Evolutionary conservation across 2,329 filamentous ascomycete genomes (phyloP), one percentile per base, ranked within the genome.

Genomic region (Fusarium austroafricanum): DNA sequence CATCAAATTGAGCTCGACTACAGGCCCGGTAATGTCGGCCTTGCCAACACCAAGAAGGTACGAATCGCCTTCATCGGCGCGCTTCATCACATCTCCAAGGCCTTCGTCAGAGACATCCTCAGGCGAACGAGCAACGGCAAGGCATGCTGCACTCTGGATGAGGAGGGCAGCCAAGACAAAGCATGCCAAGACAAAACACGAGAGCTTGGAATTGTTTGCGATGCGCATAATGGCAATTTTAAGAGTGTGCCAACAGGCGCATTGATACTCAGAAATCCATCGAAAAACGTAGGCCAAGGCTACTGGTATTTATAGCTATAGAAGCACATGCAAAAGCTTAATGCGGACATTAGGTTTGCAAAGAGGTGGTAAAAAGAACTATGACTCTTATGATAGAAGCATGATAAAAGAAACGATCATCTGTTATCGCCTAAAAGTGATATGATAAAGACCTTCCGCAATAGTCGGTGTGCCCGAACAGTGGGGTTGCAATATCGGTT

Each of bases 1-100:
- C 58, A 61, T 61, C 2, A 61, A 33, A 9, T 61, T 61, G 10
- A 61, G 39, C 28, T 61, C 58, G 4, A 61, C 58, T 2, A 61
- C 58, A 23, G 58, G 58, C 0, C 58, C 58, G 2, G 58, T 61
- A 2, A 61, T 44, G 0, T 61, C 58, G 3, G 58, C 58, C 2
- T 61, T 61, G 15, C 55, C 58, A 7, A 54, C 55, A 3, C 58
- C 58, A 2, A 61, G 55, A 9, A 33, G 10, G 18, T 61, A 61
- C 1, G 45, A 8, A 8, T 58, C 42, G 0, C 37, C 29, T 7
- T 39, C 52, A 10, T 43, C 55, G 12, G n/a, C 55, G 6, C 58
- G n/a, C 0, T 61, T 61, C 1, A 6, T 2, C 0, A 20, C 18
- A 1, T 28, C 20, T 14, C 6, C 10, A 5, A n/a, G n/a, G 15